Evolutionary conservation across 2,329 filamentous ascomycete species (phyloP), one percentile per base, ranked within the genome.

Genomic region (Dactylonectria estremocensis): DNA sequence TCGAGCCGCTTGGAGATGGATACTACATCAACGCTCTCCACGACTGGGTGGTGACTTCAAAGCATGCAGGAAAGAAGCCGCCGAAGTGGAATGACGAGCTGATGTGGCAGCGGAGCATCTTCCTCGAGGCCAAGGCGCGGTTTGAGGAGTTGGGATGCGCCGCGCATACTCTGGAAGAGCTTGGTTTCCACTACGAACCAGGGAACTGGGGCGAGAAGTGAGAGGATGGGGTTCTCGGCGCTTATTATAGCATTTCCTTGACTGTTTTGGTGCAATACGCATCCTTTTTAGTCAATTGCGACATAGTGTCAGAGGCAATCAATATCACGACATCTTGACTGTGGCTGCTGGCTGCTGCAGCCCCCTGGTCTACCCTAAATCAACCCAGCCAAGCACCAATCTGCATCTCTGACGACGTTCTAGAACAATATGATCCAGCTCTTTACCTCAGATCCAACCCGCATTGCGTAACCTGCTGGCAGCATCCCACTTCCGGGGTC

Each of bases 61-160:
- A 74, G 69, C 82, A 82, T 1, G 79, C 81, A 14, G 91, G 92
- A 2, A 95, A 94, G 79, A 80, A 86, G 70, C 91, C 93, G 31
- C 91, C 91, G 3, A 82, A 82, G 28, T 98, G 95, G 95, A 86
- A 88, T 9, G 87, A 90, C 53, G 88, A 90, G 79, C 83, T 92
- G 73, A 88, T 90, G 59, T 97, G 93, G 93, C 87, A 92, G 76
- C 86, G 95, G 18, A 85, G 87, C 64, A 85, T 90, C 3, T 93
- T 92, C 72, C 85, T 88, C 0, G 85, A 90, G 13, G 93, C 95
- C 40, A 93, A 94, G 79, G 87, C 90, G 72, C 88, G 87, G 33
- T 98, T 96, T 78, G 87, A 91, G 65, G 84, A 87, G 68, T 83
- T 83, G 43, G 94, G 94, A 0, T 87, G 90, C 40, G 83, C 80